Base-by-base conservation (phyloP, 495 filamentous ascomycete species). In the Rhizodiscina lignyota region DNA sequence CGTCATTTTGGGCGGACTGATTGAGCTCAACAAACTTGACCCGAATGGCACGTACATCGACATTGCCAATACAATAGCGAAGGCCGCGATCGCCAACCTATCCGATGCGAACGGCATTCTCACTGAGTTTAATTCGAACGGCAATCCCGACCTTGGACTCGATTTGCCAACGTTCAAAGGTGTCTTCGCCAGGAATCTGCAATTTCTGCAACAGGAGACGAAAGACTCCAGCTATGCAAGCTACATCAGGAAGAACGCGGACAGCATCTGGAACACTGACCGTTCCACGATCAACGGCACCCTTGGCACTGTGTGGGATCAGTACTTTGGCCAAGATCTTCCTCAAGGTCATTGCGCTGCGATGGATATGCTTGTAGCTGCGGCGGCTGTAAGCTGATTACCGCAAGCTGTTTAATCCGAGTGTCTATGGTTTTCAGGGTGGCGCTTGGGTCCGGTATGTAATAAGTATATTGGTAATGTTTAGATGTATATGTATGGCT, bases 91-190 rank as follows among this genome's bases (percentile, higher is more conserved):
- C 32, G 49, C 43, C 1, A 48, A 52, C 6, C 59, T 83, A 13
- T 58, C 62, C 10, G 63, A 72, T 42, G 43, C 50, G 0, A 59
- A 70, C 36, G 73, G 77, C 22, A 63, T 87, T 26, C 56, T 79
- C n/a, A 68, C 63, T 42, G 80, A 85, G 29, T n/a, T n/a, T n/a
- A n/a, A n/a, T n/a, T n/a, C n/a, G n/a, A 43, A 51, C 15, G 79
- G 74, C 42, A 77, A 81, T 48, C 70, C 71, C 0, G 49, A 66
- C 39, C 78, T 74, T 30, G 74, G 68, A 20, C 59, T 44, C 8
- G 67, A 79, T 40, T 74, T 64, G 1, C 56, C 63, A 5, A 74
- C 80, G 52, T 87, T 87, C 67, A 87, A 84, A 56, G 81, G 80
- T 21, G 65, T 81, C 15, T 83, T 84, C 47, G 42, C 82, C 45